phyloP scores from a whole-genome alignment of 2,329 filamentous ascomycete species.

The Emergomyces pasteurianus region DNA sequence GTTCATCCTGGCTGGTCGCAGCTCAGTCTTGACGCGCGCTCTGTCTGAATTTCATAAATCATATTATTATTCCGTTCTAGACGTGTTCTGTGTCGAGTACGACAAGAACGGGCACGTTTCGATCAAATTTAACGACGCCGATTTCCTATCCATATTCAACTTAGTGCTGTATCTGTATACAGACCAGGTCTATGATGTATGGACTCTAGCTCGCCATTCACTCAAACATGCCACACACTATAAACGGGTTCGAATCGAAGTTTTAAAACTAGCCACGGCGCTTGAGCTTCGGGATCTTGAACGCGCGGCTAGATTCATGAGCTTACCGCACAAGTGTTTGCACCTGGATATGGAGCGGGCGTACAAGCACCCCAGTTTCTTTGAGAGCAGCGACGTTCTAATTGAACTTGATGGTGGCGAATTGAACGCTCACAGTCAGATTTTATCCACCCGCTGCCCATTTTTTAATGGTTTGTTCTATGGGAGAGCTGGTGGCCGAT shows the following conservation, averaged over 20 bases:
- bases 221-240: constrained; percentile 58
- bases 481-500: constrained; percentile 73
- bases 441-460: constrained; percentile 73
- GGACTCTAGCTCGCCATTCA: constrained; percentile 63
- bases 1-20: constrained; percentile 67
- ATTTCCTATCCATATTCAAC: constrained; percentile 69
- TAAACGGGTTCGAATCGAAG: constrained; percentile 65
- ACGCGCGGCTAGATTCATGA: constrained; percentile 64
- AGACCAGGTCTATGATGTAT: constrained; percentile 69
- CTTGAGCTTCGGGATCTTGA: constrained; percentile 64
- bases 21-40: constrained; percentile 51
- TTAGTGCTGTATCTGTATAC: constrained; percentile 69
- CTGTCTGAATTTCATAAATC: constrained; percentile 46
- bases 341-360: constrained; percentile 60
- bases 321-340: constrained; percentile 50
- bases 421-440: constrained; percentile 59
- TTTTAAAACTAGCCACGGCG: constrained; percentile 72
- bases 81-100: constrained; percentile 48
- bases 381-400: constrained; percentile 66
- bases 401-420: constrained; percentile 64
- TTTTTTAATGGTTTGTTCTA: constrained; percentile 88
- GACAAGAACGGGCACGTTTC: constrained; percentile 40
- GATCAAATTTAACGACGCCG: constrained; percentile 57
- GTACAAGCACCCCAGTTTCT: constrained; percentile 56
- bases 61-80: constrained; percentile 46